Evolutionary conservation across 2,329 filamentous ascomycete genomes (phyloP).

Genomic region (Diaporthe ilicicola): DNA sequence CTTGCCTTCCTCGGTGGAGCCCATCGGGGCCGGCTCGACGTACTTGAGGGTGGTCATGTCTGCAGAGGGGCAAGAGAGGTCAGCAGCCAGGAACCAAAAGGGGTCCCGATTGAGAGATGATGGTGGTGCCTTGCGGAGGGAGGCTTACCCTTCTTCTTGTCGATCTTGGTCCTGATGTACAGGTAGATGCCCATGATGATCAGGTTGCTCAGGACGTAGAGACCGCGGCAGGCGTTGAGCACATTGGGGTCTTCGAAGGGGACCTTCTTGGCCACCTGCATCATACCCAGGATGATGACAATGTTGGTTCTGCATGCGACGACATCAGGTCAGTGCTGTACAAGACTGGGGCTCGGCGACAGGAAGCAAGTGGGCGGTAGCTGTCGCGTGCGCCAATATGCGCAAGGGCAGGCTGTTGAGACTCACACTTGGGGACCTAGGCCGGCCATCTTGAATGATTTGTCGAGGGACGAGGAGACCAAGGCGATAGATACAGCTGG

Average conservation of each 20-base stretch:
- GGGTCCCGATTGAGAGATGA: neutral
- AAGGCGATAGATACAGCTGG: neutral
- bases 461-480: neutral
- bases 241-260: conserved; percentile 85
- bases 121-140: neutral
- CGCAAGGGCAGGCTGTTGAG: neutral
- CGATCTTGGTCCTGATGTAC: conserved; percentile 85
- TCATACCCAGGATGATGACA: conserved; percentile 95
- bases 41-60: conserved; percentile 98
- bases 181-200: conserved; percentile 87
- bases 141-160: conserved; percentile 92
- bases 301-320: conserved; percentile 77
- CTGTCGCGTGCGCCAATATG: conserved; percentile 25
- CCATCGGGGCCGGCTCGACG: conserved; percentile 94
- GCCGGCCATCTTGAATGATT: conserved; percentile 61
- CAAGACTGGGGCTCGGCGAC: too few relatives aligned
- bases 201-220: conserved; percentile 72
- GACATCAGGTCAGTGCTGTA: conserved; percentile 37
- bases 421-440: conserved; percentile 72
- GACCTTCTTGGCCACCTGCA: conserved; percentile 96
- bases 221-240: conserved; percentile 63
- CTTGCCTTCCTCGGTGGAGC: conserved; percentile 92
- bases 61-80: conserved; percentile 47
- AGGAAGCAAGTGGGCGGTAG: neutral
- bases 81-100: conserved; percentile 1